phyloP scores from a whole-genome alignment of 2,329 filamentous ascomycete genomes.

The Calycina marina region DNA sequence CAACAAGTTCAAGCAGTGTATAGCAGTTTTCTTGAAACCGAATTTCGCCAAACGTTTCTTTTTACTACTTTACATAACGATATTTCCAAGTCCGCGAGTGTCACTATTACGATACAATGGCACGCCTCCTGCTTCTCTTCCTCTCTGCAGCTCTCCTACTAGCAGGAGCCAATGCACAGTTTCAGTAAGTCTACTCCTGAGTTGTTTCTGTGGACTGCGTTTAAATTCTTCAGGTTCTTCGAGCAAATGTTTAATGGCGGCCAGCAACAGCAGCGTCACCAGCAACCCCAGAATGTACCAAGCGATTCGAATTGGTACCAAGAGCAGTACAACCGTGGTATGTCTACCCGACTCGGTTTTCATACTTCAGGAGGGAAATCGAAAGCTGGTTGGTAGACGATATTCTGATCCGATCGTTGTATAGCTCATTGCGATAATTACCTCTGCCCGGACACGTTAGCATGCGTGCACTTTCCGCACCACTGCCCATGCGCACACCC shows the following conservation, averaged over 20 bases:
- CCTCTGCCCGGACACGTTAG: conserved; percentile 84
- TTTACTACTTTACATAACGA: no score
- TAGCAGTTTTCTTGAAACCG: no score
- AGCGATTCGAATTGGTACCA: conserved; percentile 77
- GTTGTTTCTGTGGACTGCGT: neutral
- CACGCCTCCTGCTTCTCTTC: conserved; percentile 20
- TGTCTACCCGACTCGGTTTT: conserved; percentile 6
- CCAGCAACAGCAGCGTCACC: conserved; percentile 31
- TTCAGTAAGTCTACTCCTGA: conserved; percentile 35
- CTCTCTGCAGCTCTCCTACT: conserved; percentile 40
- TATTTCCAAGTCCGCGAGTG: no score
- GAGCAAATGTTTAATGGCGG: conserved; percentile 84
- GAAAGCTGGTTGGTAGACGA: neutral
- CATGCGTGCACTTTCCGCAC: conserved; percentile 91
- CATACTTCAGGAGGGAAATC: neutral
- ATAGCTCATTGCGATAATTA: conserved; percentile 82
- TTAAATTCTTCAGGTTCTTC: conserved; percentile 49
- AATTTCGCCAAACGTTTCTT: no score
- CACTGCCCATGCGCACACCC: conserved; percentile 90
- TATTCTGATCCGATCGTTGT: conserved; percentile 1
- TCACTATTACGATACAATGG: no score
- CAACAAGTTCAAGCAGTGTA: no score
- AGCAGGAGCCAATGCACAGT: conserved; percentile 56
- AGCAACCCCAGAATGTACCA: conserved; percentile 59
- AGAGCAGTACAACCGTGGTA: conserved; percentile 53